phyloP scores from a whole-genome alignment of 1,284 basidiomycete genomes.

The Phellinidium pouzarii region DNA sequence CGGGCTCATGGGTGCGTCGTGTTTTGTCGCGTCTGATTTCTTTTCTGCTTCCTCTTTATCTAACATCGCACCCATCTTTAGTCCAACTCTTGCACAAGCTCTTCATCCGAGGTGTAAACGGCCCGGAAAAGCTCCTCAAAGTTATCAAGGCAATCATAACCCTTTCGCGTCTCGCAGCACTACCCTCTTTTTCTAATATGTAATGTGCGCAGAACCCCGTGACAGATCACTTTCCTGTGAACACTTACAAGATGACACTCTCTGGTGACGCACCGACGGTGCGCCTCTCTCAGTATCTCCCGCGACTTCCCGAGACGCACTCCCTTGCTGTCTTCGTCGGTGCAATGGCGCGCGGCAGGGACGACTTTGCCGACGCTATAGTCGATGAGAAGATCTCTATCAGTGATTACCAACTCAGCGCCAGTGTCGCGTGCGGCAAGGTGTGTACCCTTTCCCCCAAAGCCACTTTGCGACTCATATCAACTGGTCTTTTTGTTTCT shows the following conservation, averaged over 20 bases:
- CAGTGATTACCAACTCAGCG: slow-evolving; percentile 90
- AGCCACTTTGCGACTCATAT: background rate
- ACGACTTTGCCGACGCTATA: slow-evolving; percentile 95
- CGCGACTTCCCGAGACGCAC: slow-evolving; percentile 78
- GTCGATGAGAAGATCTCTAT: slow-evolving; percentile 98
- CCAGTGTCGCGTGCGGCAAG: slow-evolving; percentile 95
- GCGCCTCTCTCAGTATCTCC: slow-evolving; percentile 79
- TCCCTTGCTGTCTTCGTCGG: slow-evolving; percentile 94
- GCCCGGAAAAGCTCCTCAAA: slow-evolving; percentile 93
- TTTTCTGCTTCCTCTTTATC: background rate
- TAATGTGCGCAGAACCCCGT: slow-evolving; percentile 73
- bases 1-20: slow-evolving; percentile 86
- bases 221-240: slow-evolving; percentile 90
- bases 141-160: slow-evolving; percentile 75
- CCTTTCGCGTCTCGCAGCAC: slow-evolving; percentile 5
- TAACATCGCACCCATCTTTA: slow-evolving; percentile 28
- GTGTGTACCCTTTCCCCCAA: slow-evolving; percentile 35
- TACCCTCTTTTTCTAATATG: background rate
- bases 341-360: slow-evolving; percentile 92
- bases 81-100: slow-evolving; percentile 97
- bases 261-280: slow-evolving; percentile 88
- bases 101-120: slow-evolving; percentile 92
- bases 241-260: slow-evolving; percentile 94
- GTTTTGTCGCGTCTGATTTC: background rate
- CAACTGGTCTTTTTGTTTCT: background rate